A percentile compares a stretch with the other conserved stretches of the same genome.
phyloP scores from a whole-genome alignment of 805 yeast species.

The Myxozyma mucilagina region DNA sequence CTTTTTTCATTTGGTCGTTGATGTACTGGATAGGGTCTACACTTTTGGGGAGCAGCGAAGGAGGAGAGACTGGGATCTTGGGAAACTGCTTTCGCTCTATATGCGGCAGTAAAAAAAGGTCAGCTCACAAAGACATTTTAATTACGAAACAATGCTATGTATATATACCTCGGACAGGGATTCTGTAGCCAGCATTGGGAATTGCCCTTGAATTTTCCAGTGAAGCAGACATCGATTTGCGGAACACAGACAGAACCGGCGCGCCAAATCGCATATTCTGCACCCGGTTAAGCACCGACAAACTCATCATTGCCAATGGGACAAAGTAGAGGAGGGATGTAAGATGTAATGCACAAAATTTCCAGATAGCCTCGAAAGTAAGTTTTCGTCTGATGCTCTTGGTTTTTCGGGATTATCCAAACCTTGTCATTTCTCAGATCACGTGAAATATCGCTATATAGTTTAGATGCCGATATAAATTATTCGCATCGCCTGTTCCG shows the following conservation, averaged over 20 bases:
- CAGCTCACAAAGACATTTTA: background rate
- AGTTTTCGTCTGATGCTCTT: background rate
- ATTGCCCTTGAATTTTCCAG: background rate
- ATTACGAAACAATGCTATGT: background rate
- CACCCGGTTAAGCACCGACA: background rate
- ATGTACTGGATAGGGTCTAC: slow-evolving; percentile 38
- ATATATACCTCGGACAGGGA: slow-evolving; percentile 8
- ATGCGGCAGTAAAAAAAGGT: background rate
- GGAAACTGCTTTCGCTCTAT: slow-evolving; percentile 9
- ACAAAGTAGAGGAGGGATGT: background rate
- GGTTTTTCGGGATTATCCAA: background rate
- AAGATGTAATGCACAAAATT: too few species aligned
- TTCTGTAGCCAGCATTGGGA: slow-evolving; percentile 18
- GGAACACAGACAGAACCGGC: background rate
- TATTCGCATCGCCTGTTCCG: background rate
- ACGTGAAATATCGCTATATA: background rate
- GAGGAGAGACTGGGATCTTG: slow-evolving; percentile 8
- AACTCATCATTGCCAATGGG: background rate
- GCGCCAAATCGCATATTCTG: background rate
- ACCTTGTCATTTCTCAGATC: background rate
- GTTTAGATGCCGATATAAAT: background rate
- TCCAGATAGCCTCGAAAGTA: too few species aligned
- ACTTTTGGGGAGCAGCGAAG: slow-evolving; percentile 33
- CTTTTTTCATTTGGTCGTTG: slow-evolving; percentile 50
- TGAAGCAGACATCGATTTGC: background rate